Percentiles rank a stretch among this genome's conserved stretches.
These are phyloP conservation scores for Trichoderma orchidacearum DNA, from an alignment of 495 filamentous ascomycete species.

Conservation along the genomic window DNA sequence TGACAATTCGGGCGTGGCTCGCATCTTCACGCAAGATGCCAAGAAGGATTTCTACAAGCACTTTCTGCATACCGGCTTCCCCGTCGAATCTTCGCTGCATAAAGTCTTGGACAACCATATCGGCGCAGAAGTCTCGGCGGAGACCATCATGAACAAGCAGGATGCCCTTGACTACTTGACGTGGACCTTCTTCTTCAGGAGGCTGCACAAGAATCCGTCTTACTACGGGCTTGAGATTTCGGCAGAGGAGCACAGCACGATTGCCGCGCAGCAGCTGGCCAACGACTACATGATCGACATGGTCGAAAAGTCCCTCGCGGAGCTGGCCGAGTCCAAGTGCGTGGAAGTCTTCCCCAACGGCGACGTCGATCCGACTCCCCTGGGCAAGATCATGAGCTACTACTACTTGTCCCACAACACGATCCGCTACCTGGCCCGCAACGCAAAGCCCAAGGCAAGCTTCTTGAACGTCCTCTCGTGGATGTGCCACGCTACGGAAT, in stretches of 20 bases:
- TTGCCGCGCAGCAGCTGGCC: slow-evolving; percentile 68
- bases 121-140: slow-evolving; percentile 86
- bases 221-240: slow-evolving; percentile 96
- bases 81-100: slow-evolving; percentile 90
- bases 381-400: slow-evolving; percentile 98
- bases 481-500: slow-evolving; percentile 91
- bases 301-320: slow-evolving; percentile 70
- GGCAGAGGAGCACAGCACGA: slow-evolving; percentile 81
- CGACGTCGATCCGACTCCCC: slow-evolving; percentile 73
- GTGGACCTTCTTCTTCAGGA: slow-evolving; percentile 98
- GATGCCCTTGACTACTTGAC: slow-evolving; percentile 96
- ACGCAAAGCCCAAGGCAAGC: slow-evolving; percentile 62
- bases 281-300: slow-evolving; percentile 88
- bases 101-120: slow-evolving; percentile 96
- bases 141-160: slow-evolving; percentile 85
- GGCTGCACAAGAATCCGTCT: slow-evolving; percentile 94
- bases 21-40: slow-evolving; percentile 91
- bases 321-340: slow-evolving; percentile 73
- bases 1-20: slow-evolving; percentile 84
- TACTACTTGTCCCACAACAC: slow-evolving; percentile 98
- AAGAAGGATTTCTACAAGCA: slow-evolving; percentile 99
- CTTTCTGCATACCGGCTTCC: slow-evolving; percentile 96
- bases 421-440: slow-evolving; percentile 63
- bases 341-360: slow-evolving; percentile 71
- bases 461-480: slow-evolving; percentile 82